Conservation (phyloP, 306 rosid species). For the Psophocarpus tetragonolobus region DNA sequence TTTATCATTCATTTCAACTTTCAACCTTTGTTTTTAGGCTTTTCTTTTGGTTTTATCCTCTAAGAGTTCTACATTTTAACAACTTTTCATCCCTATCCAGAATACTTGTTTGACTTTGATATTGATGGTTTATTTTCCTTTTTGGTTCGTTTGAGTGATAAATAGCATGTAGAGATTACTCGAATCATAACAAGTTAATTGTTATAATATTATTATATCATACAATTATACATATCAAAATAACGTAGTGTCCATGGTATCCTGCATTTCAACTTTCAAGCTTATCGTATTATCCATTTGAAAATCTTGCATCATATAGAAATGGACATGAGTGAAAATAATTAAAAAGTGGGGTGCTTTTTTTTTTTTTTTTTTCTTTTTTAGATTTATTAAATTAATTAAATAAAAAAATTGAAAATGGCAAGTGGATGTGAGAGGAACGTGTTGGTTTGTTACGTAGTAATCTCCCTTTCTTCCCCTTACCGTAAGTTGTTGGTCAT, state of each 20-base stretch:
- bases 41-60: slow-evolving; percentile 7
- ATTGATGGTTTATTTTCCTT: slow-evolving; percentile 17
- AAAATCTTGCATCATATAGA: slow-evolving; percentile 45
- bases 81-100: slow-evolving; percentile 28
- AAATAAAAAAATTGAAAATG: slow-evolving; percentile 6
- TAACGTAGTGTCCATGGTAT: slow-evolving; percentile 37
- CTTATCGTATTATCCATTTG: slow-evolving; percentile 66
- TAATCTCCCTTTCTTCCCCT: slow-evolving; percentile 39
- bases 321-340: slow-evolving; percentile 46
- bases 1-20: slow-evolving; percentile 28
- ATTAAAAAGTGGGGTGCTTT: not conserved
- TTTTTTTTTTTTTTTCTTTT: too few relatives aligned
- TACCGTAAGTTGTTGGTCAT: slow-evolving; percentile 47
- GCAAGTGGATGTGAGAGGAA: slow-evolving; percentile 48
- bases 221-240: too few relatives aligned
- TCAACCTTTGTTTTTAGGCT: not conserved
- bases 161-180: not conserved
- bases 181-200: too few relatives aligned
- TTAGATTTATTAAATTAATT: not conserved
- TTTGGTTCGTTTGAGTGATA: slow-evolving; percentile 7
- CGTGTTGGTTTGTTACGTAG: slow-evolving; percentile 33
- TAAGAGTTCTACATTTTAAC: slow-evolving; percentile 2
- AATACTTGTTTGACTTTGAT: slow-evolving; percentile 29
- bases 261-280: slow-evolving; percentile 8
- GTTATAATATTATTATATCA: too few relatives aligned